Conservation (phyloP, 805 yeast species). For the Metschnikowia hibisci region DNA sequence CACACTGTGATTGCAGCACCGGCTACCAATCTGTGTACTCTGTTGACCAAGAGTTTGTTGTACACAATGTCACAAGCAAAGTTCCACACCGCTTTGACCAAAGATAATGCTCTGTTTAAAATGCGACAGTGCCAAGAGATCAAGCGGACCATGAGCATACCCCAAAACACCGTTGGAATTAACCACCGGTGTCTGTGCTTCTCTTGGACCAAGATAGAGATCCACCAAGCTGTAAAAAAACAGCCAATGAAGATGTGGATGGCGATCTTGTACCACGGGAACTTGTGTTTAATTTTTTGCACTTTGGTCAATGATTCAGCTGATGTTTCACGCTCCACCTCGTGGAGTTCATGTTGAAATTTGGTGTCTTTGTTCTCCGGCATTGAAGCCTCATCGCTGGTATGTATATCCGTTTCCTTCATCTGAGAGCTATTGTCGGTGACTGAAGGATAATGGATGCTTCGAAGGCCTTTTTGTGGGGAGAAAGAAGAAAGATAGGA, state of each 20-base stretch:
- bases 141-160: conserved; percentile 47
- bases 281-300: conserved; percentile 12
- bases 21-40: conserved; percentile 35
- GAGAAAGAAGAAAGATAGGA: too few relatives aligned
- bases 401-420: conserved; percentile 4
- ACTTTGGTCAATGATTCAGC: conserved; percentile 4
- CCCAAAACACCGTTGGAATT: conserved; percentile 54
- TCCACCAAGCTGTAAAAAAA: conserved; percentile 40
- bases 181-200: conserved; percentile 51
- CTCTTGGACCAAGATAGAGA: conserved; percentile 48
- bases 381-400: conserved; percentile 5
- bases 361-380: conserved; percentile 5
- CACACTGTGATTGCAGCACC: conserved; percentile 46
- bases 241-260: conserved; percentile 19
- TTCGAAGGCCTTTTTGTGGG: too few relatives aligned
- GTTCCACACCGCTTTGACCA: conserved; percentile 23
- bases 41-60: conserved; percentile 38
- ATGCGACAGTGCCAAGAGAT: conserved; percentile 46
- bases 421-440: not conserved
- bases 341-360: conserved; percentile 7
- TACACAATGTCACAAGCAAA: conserved; percentile 32
- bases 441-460: too few relatives aligned
- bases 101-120: conserved; percentile 14
- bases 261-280: conserved; percentile 16
- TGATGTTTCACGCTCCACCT: conserved; percentile 9